Percentiles rank a stretch among this genome's conserved stretches.
These are phyloP conservation scores for Whalleya microplaca DNA, from an alignment of 2,329 filamentous ascomycete species.

Conservation along the genomic window DNA sequence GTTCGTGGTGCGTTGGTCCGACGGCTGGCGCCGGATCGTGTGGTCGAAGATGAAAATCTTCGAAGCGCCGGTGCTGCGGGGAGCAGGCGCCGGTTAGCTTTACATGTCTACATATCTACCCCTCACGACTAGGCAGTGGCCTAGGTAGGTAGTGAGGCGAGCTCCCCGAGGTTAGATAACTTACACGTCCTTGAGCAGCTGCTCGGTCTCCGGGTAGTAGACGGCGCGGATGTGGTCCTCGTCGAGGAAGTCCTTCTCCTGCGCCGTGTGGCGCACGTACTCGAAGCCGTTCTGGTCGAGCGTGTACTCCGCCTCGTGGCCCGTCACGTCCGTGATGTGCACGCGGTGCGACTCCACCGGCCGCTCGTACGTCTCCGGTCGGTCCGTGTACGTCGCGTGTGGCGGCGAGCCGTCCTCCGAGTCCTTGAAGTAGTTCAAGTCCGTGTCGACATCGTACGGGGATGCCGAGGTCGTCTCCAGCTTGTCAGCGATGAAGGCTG, in stretches of 20 bases:
- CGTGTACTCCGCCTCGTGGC: constrained; percentile 40
- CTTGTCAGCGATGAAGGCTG: constrained; percentile 19
- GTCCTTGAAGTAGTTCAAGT: constrained; percentile 45
- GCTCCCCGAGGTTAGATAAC: too few relatives aligned
- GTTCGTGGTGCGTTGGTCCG: constrained; percentile 57
- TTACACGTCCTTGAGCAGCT: constrained; percentile 63
- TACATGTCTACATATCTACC: neutral
- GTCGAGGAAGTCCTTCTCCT: constrained; percentile 48
- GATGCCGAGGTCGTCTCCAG: constrained; percentile 14
- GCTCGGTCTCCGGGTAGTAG: constrained; percentile 76
- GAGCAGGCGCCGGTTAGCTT: neutral
- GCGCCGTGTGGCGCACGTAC: constrained; percentile 33
- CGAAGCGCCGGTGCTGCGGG: constrained; percentile 55
- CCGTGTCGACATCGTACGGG: constrained; percentile 38
- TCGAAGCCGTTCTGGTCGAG: constrained; percentile 47
- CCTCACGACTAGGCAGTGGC: too few relatives aligned
- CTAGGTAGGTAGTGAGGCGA: too few relatives aligned
- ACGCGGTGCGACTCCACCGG: constrained; percentile 34
- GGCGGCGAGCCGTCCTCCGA: constrained; percentile 47
- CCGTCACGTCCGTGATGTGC: constrained; percentile 42
- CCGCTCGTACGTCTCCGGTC: constrained; percentile 40
- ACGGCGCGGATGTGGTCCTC: constrained; percentile 64
- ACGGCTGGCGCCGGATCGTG: constrained; percentile 50
- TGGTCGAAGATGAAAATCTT: constrained; percentile 66
- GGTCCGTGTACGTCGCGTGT: constrained; percentile 39